These are phyloP conservation scores for Cyclocybe cylindracea DNA, from an alignment of 768 basidiomycete genomes.

Conservation along the genomic window DNA sequence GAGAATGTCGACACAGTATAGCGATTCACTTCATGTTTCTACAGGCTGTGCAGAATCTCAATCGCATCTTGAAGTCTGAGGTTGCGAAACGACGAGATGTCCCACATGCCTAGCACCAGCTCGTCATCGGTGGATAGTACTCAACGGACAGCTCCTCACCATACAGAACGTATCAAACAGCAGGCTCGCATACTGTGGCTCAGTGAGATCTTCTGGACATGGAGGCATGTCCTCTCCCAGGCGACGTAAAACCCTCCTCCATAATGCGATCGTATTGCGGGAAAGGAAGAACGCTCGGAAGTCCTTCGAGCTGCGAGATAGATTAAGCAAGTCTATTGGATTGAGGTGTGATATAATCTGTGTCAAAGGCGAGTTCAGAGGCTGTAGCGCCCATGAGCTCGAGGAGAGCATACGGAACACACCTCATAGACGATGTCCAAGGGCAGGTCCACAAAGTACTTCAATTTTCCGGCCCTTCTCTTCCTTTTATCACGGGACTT, in stretches of 20 bases:
- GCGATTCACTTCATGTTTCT: too few species aligned
- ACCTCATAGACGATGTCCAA: conserved; percentile 10
- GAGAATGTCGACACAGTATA: too few species aligned
- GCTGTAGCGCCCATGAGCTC: not conserved
- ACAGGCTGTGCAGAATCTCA: too few species aligned
- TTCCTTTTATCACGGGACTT: not conserved
- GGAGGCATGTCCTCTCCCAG: not conserved
- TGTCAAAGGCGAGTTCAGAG: not conserved
- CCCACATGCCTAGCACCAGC: not conserved
- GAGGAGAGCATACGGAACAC: too few species aligned
- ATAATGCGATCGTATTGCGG: not conserved
- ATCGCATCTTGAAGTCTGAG: not conserved
- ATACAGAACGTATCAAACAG: not conserved
- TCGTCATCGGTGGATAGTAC: not conserved
- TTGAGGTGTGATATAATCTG: not conserved
- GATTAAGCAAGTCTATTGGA: not conserved
- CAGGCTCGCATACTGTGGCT: not conserved
- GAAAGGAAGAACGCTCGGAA: not conserved
- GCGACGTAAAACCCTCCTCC: not conserved
- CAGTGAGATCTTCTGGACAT: not conserved
- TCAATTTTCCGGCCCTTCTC: not conserved
- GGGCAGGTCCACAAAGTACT: conserved; percentile 7
- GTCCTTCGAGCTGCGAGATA: not conserved
- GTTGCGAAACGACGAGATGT: not conserved
- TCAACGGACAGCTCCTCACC: not conserved